Evolutionary conservation across 2,329 filamentous ascomycete species (phyloP).

Genomic region (Neofusicoccum sp.): DNA sequence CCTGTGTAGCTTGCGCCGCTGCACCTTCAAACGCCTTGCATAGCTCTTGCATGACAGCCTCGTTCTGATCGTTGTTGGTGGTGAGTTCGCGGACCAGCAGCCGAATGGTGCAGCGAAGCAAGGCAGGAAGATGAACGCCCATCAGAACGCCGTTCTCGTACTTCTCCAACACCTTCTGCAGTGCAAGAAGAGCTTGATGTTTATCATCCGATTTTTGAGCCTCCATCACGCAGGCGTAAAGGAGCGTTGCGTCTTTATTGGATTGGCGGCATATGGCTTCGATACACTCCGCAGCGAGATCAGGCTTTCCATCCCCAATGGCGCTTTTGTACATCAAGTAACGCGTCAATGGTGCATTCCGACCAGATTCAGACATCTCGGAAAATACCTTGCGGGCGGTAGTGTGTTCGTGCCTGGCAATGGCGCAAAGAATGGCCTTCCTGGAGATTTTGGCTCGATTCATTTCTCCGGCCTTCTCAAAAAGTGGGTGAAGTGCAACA

Average conservation of each 20-base stretch:
- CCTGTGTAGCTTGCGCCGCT: conserved; percentile 46
- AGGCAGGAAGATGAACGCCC: conserved; percentile 59
- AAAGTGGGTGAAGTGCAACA: conserved; percentile 64
- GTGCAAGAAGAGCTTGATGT: conserved; percentile 55
- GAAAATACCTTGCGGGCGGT: conserved; percentile 57
- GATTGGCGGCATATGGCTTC: conserved; percentile 56
- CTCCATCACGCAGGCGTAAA: conserved; percentile 80
- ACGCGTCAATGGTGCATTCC: conserved; percentile 63
- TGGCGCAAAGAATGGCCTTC: conserved; percentile 69
- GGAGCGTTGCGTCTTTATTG: conserved; percentile 57
- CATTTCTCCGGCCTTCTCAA: conserved; percentile 61
- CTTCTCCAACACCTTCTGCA: conserved; percentile 61
- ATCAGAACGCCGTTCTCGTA: conserved; percentile 49
- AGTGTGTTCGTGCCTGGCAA: conserved; percentile 57
- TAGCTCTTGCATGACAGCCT: conserved; percentile 46
- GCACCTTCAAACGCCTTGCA: conserved; percentile 55
- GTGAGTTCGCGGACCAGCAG: conserved; percentile 34
- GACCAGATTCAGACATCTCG: conserved; percentile 58
- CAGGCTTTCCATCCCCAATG: conserved; percentile 57
- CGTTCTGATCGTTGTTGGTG: conserved; percentile 45
- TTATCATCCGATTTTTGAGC: conserved; percentile 66
- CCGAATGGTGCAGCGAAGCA: conserved; percentile 62
- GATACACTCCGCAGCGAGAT: conserved; percentile 63
- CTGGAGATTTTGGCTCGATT: conserved; percentile 69
- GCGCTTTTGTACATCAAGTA: conserved; percentile 76